Evolutionary conservation across 2,329 filamentous ascomycete genomes (phyloP), one percentile per base, ranked within the genome.

Genomic region (Xylariaceae sp.): DNA sequence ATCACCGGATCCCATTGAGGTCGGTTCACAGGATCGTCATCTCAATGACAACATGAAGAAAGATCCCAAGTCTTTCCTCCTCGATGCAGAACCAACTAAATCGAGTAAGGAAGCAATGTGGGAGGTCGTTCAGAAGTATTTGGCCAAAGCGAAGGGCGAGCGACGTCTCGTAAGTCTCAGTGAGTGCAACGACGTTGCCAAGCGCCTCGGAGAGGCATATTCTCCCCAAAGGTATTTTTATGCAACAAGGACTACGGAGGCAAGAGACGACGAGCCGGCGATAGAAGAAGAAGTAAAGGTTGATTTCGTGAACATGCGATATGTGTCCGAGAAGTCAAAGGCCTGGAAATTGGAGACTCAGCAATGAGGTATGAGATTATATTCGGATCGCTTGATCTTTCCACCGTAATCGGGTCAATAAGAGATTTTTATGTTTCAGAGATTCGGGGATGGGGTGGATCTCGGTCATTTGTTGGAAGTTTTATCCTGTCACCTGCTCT

Each of bases 101-200:
- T 6, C 46, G 7, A 49, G 50, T 20, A 43, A 54, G 48, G 56
- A 61, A 22, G 46, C 53, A 6, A 55, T 54, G 12, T 61, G 56
- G 56, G 52, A 57, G 6, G 34, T 59, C 3, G 47, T 62, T 11
- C 53, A 60, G 21, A 46, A 56, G 19, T 49, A 64, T 25, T 41
- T 58, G 3, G 44, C 45, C 14, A 52, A 56, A 29, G 40, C 48
- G 20, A 58, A 63, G 22, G 64, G 59, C 23, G 69, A 68, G 52
- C 71, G 77, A 22, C 70, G 70, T 3, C 69, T 81, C 14, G 75
- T 78, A 40, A 77, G 71, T 49, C 65, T 80, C 38, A 70, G 73
- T 56, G 75, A 80, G 56, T 77, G 76, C 40, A 80, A 79, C 55
- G 76, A 82, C 55, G 77, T 81, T 52, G 76, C 77, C 35, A 75